A percentile compares a stretch with the other conserved stretches of the same genome.
Evolutionary conservation across 371 early-diverging fungal species (phyloP).

Genomic region (Mucor velutinosus): DNA sequence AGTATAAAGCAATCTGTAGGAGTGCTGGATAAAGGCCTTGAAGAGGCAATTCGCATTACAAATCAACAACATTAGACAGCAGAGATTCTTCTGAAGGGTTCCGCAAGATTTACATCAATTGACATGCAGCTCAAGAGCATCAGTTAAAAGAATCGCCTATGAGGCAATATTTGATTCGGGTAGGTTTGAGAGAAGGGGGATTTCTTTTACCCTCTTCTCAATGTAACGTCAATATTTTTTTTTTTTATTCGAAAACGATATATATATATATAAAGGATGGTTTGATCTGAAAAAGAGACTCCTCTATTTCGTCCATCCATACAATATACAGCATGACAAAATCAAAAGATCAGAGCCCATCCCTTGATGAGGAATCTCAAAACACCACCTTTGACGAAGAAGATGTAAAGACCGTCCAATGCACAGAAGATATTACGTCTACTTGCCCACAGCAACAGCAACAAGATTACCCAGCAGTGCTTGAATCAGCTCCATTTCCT

Average conservation of each 20-base stretch:
- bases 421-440: background rate
- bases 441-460: background rate
- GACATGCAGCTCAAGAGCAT: background rate
- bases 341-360: background rate
- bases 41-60: background rate
- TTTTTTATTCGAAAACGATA: background rate
- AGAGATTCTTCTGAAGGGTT: background rate
- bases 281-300: background rate
- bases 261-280: background rate
- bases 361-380: background rate
- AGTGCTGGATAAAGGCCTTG: background rate
- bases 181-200: background rate
- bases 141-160: background rate
- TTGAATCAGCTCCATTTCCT: constrained; percentile 45
- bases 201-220: constrained; percentile 6
- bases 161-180: background rate
- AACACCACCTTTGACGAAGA: background rate
- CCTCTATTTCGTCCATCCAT: background rate
- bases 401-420: constrained; percentile 1
- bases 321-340: background rate
- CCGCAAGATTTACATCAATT: background rate
- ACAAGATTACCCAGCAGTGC: constrained; percentile 28
- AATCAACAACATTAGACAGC: background rate
- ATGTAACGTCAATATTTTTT: background rate
- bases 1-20: background rate